These are phyloP conservation scores for Rutidosis leptorrhynchoides DNA, from an alignment of 129 eudicot species.

Conservation along the genomic window DNA sequence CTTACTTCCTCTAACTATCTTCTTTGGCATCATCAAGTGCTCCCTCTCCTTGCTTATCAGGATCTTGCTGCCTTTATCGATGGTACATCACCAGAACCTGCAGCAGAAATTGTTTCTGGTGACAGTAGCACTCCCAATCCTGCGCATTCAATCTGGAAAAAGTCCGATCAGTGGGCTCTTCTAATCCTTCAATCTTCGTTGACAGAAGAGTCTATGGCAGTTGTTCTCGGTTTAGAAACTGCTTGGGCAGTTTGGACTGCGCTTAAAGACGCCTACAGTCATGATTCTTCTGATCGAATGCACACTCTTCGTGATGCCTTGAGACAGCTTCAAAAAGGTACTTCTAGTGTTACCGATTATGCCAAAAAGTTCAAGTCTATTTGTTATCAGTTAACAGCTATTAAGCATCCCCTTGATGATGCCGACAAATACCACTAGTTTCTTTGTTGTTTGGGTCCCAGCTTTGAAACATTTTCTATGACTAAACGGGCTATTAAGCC, in stretches of 20 bases:
- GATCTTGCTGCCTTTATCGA: no score
- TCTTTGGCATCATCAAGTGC: no score
- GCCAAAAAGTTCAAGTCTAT: neutral
- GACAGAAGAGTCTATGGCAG: neutral
- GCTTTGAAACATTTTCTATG: neutral
- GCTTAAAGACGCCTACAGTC: neutral
- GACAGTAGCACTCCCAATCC: no score
- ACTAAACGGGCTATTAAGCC: neutral
- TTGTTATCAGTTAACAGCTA: neutral
- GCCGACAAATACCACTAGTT: neutral
- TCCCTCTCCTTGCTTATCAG: no score
- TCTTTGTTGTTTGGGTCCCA: neutral
- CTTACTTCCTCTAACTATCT: no score
- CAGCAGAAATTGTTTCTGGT: no score
- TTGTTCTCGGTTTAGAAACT: no score
- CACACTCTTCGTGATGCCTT: neutral
- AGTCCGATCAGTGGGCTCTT: no score
- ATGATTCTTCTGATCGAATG: neutral
- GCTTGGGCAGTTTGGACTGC: neutral
- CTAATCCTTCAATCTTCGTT: neutral
- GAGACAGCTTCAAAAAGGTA: neutral
- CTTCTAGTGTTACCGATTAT: neutral
- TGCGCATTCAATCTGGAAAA: no score
- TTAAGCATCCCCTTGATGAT: neutral
- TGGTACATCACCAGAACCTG: no score